Evolutionary conservation across 805 yeast species (phyloP), one percentile per base, ranked within the genome.

Genomic region (Saccharomycopsis schoenii): DNA sequence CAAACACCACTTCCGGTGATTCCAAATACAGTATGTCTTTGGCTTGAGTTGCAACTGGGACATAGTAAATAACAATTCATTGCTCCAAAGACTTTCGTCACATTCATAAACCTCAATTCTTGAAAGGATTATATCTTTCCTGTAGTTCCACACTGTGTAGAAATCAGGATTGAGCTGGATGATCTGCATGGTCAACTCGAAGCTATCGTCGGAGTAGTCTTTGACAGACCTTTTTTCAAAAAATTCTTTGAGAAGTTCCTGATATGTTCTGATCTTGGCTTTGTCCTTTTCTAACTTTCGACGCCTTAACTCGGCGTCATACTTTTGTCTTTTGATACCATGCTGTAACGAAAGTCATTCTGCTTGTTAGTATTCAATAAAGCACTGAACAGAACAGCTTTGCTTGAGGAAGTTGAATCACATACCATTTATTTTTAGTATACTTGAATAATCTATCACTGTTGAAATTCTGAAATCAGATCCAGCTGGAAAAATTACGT

Each of bases 21-120:
- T 88, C 97, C 98, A 94, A 12, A 94, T 85, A 97, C 98, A 94
- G 69, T 94, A 94, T 50, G 92, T 89, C 70, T 94, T 94, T 1
- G 99, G 98, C 66, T 73, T 85, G 60, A 77, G 72, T 60, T 80
- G 81, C 66, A 94, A 72, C 65, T 83, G 81, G 0, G 70, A 72
- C 74, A 85, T 76, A 1, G 84, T 77, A 68, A 89, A 83, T 25
- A 72, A 65, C 55, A 94, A 75, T 65, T 93, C 99, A 2, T 74
- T 70, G 1, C 76, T 76, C 52, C 86, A 74, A 6, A 73, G 66
- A 68, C 19, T 70, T 47, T 21, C 34, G 8, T 21, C 25, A 21
- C 12, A 21, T 24, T 21, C 15, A 10, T 21, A 10, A 11, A 21
- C 58, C 57, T 10, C 41, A 43, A 55, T 21, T 15, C 67, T 65